These are phyloP conservation scores for Carex kokanica DNA, from an alignment of 176 grass and related monocot genomes.

Conservation along the genomic window DNA sequence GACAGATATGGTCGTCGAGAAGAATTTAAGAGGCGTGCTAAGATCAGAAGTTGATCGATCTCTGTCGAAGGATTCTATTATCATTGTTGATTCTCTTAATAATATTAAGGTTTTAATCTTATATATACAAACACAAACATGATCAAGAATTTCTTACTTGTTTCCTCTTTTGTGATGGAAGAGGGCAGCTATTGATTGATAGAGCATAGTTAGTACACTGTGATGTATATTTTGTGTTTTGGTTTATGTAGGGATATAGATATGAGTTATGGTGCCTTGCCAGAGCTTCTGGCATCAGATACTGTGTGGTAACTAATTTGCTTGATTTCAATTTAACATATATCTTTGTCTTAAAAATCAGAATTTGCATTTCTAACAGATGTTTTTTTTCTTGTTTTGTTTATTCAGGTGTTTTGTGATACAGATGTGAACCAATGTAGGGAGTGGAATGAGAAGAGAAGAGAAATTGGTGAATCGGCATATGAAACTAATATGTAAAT, in stretches of 20 bases:
- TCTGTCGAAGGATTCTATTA: slow-evolving; percentile 66
- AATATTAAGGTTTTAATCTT: slow-evolving; percentile 75
- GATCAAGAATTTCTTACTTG: background rate
- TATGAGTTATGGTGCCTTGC: slow-evolving; percentile 98
- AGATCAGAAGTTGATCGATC: slow-evolving; percentile 97
- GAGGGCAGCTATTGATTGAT: background rate
- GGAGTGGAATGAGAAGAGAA: slow-evolving; percentile 71
- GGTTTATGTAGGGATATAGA: slow-evolving; percentile 64
- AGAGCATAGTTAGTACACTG: background rate
- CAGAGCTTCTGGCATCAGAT: slow-evolving; percentile 84
- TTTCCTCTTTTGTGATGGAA: background rate
- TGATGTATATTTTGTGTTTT: background rate
- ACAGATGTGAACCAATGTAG: slow-evolving; percentile 77
- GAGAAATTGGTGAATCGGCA: slow-evolving; percentile 53
- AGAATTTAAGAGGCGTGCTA: slow-evolving; percentile 84
- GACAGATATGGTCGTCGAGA: slow-evolving; percentile 89
- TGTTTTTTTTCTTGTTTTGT: background rate
- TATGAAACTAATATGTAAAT: slow-evolving; percentile 82
- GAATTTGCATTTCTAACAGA: slow-evolving; percentile 14
- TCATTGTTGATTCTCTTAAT: slow-evolving; percentile 86
- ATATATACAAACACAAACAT: background rate
- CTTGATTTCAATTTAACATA: slow-evolving; percentile 1
- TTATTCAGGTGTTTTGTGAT: slow-evolving; percentile 93
- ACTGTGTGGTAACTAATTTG: slow-evolving; percentile 67
- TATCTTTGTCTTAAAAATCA: background rate